phyloP scores from a whole-genome alignment of 78 protist species.

The Tieghemostelium lacteum region DNA sequence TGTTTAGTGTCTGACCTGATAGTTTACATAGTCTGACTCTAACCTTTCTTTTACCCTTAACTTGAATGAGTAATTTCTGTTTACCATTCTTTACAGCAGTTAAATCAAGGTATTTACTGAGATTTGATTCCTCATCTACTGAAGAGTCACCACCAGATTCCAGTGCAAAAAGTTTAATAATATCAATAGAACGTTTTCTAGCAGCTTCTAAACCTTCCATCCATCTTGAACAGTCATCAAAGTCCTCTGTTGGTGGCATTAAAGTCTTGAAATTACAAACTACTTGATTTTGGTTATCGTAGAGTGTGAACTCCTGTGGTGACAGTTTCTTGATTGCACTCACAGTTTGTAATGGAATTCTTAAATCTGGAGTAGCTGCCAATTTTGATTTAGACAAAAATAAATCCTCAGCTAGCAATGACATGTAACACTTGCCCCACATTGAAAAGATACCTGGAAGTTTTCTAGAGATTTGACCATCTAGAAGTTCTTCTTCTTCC shows the following conservation, averaged over 20 bases:
- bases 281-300: slow-evolving; percentile 6
- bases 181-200: slow-evolving; percentile 65
- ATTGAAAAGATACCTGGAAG: slow-evolving; percentile 62
- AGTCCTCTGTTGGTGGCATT: slow-evolving; percentile 36
- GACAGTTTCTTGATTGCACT: slow-evolving; percentile 47
- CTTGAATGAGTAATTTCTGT: slow-evolving; percentile 71
- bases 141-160: not conserved
- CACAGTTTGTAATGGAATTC: slow-evolving; percentile 28
- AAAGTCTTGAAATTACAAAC: slow-evolving; percentile 71
- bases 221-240: slow-evolving; percentile 74
- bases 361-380: slow-evolving; percentile 43
- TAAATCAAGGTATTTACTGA: slow-evolving; percentile 13
- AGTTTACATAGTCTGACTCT: slow-evolving; percentile 42
- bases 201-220: slow-evolving; percentile 70
- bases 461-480: slow-evolving; percentile 69
- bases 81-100: slow-evolving; percentile 56
- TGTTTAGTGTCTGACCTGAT: slow-evolving; percentile 58
- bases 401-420: slow-evolving; percentile 52
- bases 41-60: slow-evolving; percentile 82
- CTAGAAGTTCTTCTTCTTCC: slow-evolving; percentile 56
- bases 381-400: slow-evolving; percentile 30
- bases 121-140: not conserved
- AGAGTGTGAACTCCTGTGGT: slow-evolving; percentile 65
- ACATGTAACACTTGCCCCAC: slow-evolving; percentile 51
- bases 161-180: slow-evolving; percentile 61